Conservation (phyloP, 192 early-diverging fungal genomes). For the Backusella macrospora region DNA sequence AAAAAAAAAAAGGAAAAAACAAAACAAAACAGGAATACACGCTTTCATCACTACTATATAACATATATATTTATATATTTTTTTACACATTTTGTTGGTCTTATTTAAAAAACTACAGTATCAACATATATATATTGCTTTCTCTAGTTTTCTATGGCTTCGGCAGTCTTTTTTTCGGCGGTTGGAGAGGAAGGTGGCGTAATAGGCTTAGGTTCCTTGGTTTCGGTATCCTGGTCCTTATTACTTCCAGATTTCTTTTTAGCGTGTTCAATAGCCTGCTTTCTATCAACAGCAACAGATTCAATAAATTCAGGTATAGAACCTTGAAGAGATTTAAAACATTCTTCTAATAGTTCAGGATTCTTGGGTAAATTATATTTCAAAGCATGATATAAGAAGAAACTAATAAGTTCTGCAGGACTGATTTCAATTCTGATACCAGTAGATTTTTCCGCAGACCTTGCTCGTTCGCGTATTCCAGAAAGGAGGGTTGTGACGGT, state of each 20-base stretch:
- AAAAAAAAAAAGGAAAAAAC: no score
- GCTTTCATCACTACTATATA: background rate
- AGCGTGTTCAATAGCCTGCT: conserved; percentile 17
- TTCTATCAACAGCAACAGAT: background rate
- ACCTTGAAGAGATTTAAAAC: background rate
- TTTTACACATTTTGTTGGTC: background rate
- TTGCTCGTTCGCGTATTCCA: conserved; percentile 11
- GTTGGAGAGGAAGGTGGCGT: conserved; percentile 16
- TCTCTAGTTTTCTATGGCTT: background rate
- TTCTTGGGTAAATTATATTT: conserved; percentile 14
- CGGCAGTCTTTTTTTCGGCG: conserved; percentile 7
- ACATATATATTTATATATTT: background rate
- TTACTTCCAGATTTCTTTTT: background rate
- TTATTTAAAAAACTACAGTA: conserved; percentile 9
- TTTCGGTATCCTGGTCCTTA: background rate
- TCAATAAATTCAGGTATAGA: conserved; percentile 18
- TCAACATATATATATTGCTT: background rate
- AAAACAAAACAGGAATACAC: background rate
- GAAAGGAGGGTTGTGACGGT: conserved; percentile 3
- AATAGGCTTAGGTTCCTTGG: conserved; percentile 1
- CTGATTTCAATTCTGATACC: conserved; percentile 17
- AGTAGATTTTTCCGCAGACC: background rate
- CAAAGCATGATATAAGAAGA: conserved; percentile 20
- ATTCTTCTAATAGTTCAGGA: background rate
- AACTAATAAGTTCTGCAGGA: conserved; percentile 21